These are phyloP conservation scores for Gossypium arboreum DNA, from an alignment of 345 rosid genomes.

Conservation along the genomic window DNA sequence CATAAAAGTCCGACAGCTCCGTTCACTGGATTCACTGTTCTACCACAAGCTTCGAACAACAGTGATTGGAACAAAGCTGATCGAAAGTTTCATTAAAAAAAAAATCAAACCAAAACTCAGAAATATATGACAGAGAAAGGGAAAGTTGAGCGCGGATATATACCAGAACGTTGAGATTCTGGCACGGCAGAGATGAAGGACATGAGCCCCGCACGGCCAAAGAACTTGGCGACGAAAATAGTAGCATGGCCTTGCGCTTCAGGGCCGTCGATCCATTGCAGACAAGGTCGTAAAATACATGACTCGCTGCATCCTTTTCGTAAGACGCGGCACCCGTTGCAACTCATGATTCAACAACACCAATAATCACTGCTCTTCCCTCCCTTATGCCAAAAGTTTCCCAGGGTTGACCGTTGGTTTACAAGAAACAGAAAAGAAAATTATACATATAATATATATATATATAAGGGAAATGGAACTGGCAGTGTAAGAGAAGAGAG, in stretches of 20 bases:
- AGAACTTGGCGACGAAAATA: slow-evolving; percentile 90
- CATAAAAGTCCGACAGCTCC: slow-evolving; percentile 90
- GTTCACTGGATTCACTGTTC: slow-evolving; percentile 92
- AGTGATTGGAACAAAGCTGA: slow-evolving; percentile 83
- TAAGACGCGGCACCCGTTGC: slow-evolving; percentile 94
- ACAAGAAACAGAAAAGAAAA: slow-evolving; percentile 21
- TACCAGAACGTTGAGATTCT: slow-evolving; percentile 80
- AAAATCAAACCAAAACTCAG: background rate
- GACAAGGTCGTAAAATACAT: slow-evolving; percentile 79
- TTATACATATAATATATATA: no score
- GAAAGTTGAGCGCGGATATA: background rate
- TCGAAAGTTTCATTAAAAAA: background rate
- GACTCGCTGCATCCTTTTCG: slow-evolving; percentile 96
- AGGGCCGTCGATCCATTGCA: slow-evolving; percentile 83
- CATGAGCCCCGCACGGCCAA: slow-evolving; percentile 94
- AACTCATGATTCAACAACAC: slow-evolving; percentile 49
- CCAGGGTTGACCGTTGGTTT: background rate
- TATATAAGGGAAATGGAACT: background rate
- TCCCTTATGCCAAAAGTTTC: background rate
- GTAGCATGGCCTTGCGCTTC: slow-evolving; percentile 97
- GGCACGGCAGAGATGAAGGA: slow-evolving; percentile 93
- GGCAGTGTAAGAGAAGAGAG: background rate
- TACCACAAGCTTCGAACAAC: slow-evolving; percentile 87
- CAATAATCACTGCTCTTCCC: background rate
- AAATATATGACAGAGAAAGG: no score